These are phyloP conservation scores for Ricinus communis DNA, from an alignment of 345 rosid species.

Conservation along the genomic window DNA sequence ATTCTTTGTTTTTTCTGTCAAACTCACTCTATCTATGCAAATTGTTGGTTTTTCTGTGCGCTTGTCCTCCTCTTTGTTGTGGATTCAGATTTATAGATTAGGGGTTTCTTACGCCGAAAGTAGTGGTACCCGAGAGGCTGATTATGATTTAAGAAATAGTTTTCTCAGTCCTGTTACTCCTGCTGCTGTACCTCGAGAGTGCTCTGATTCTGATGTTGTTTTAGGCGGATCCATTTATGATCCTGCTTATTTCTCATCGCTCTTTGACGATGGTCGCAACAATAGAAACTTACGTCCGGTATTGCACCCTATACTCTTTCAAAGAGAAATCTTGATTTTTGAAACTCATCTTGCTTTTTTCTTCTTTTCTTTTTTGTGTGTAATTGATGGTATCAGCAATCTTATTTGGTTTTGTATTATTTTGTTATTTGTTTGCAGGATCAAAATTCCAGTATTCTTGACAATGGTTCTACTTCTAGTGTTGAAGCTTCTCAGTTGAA, in stretches of 20 bases:
- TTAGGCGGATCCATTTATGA: conserved; percentile 64
- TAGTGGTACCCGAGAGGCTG: conserved; percentile 37
- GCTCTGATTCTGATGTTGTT: conserved; percentile 54
- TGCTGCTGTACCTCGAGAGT: conserved; percentile 36
- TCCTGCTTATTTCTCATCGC: conserved; percentile 61
- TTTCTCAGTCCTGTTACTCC: conserved; percentile 60
- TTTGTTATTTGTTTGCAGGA: conserved; percentile 29
- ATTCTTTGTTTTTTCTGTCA: conserved; percentile 64
- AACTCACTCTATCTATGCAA: conserved; percentile 80
- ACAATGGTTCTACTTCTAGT: conserved; percentile 48
- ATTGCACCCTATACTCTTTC: conserved; percentile 1
- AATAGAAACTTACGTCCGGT: conserved; percentile 39
- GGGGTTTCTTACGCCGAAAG: conserved; percentile 56
- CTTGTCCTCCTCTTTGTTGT: conserved; percentile 68
- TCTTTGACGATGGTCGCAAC: conserved; percentile 55
- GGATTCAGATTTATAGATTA: conserved; percentile 94
- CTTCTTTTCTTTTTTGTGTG: no score
- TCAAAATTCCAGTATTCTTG: conserved; percentile 33
- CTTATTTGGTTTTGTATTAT: background rate
- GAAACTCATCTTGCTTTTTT: background rate
- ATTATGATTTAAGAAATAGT: conserved; percentile 64
- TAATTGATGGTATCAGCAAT: background rate
- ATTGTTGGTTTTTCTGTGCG: conserved; percentile 72
- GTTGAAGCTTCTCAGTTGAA: conserved; percentile 51
- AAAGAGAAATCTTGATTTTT: background rate